Conservation (phyloP, 495 filamentous ascomycete genomes). For the Daldinia concentrica region DNA sequence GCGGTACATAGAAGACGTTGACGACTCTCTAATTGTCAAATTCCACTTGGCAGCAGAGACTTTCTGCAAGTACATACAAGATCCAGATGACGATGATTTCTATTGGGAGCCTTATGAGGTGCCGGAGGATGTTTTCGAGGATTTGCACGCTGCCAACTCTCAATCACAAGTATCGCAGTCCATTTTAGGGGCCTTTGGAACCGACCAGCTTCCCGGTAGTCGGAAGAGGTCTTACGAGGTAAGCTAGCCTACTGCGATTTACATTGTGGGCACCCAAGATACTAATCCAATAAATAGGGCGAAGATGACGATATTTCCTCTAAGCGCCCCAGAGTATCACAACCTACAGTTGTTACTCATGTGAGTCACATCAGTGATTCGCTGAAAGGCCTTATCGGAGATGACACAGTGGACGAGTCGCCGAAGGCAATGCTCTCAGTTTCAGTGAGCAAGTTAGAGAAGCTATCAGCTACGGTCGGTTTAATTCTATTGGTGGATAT, state of each 20-base stretch:
- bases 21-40: slow-evolving; percentile 28
- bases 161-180: slow-evolving; percentile 22
- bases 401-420: slow-evolving; percentile 25
- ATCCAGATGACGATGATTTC: slow-evolving; percentile 44
- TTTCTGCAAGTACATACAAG: slow-evolving; percentile 50
- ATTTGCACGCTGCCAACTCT: slow-evolving; percentile 38
- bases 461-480: slow-evolving; percentile 47
- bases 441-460: slow-evolving; percentile 50
- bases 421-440: slow-evolving; percentile 34
- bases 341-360: slow-evolving; percentile 40
- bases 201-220: slow-evolving; percentile 22
- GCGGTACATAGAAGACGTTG: slow-evolving; percentile 45
- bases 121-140: slow-evolving; percentile 50
- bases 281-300: slow-evolving; percentile 40
- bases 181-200: slow-evolving; percentile 8
- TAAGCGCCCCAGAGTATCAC: slow-evolving; percentile 40
- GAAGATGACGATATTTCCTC: slow-evolving; percentile 40
- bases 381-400: slow-evolving; percentile 35
- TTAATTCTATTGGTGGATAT: background rate
- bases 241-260: slow-evolving; percentile 29
- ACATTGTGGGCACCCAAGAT: background rate
- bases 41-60: slow-evolving; percentile 48
- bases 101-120: slow-evolving; percentile 49
- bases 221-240: slow-evolving; percentile 52
- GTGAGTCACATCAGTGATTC: slow-evolving; percentile 38